Base-by-base conservation (phyloP, 768 basidiomycete species). In the Suillus subaureus region DNA sequence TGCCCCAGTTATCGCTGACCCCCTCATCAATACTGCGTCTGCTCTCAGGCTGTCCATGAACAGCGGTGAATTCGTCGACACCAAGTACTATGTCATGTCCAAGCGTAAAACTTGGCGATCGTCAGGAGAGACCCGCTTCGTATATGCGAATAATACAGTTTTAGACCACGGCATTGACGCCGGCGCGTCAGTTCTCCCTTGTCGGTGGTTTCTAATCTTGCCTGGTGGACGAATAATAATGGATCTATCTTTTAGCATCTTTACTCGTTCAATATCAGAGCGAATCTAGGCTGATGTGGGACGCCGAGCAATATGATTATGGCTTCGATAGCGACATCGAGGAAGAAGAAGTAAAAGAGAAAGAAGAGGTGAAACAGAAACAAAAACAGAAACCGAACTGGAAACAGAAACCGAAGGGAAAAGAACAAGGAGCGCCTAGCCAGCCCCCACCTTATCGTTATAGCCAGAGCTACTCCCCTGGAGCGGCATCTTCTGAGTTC, bases 281-380 rank as follows among this genome's bases (percentile, higher is more conserved):
- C 11, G 31, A 33, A 28, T n/a, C 33, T 13, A 0, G 1, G 33
- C 33, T 55, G 43, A 26, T 61, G 51, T n/a, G 15, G 54, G 12
- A 55, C 3, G 12, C 33, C 18, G 31, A 35, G 12, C 11, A 21
- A 2, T 15, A 40, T 40, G 69, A 69, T 16, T 76, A 76, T 13
- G 68, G 75, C 26, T 64, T 61, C 28, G 74, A 75, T 35, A 77
- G 76, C 47, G 74, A 75, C 56, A 72, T 75, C n/a, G 75, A 77
- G 6, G 74, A 73, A 18, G 68, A 71, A 21, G 73, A 4, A 31
- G 8, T 9, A 18, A 16, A 35, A 35, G 40, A 18, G 40, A 6
- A 42, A 42, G 42, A 42, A 42, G 18, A 42, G 6, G 39, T 40
- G 39, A 15, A 18, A 42, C 1, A 16, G 16, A 42, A 42, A 16